Evolutionary conservation across 192 early-diverging fungal genomes (phyloP), one percentile per base, ranked within the genome.

Genomic region (Backusella mclennaniae): DNA sequence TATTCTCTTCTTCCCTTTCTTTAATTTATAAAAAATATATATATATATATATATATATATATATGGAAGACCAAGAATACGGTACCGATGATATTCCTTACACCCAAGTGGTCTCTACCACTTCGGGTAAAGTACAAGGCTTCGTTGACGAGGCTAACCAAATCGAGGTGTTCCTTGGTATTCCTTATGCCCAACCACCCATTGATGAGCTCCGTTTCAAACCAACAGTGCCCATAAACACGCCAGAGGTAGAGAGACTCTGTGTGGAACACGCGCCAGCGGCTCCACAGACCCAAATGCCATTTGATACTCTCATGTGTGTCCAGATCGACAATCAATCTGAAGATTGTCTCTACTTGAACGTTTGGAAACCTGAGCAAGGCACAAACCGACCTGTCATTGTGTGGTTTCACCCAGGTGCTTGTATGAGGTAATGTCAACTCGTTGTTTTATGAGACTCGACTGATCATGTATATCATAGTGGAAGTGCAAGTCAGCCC

Each of bases 371-470:
- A n/a, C 86, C 85, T 6, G 80, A 73, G 36, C 66, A 69, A 31
- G 79, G 67, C 15, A 36, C 38, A 6, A 76, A 80, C 26, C 74
- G 87, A 19, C 91, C 92, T 39, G 92, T 92, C 3, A 79, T 91
- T 75, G 83, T 92, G 6, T 92, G 81, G 67, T 83, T 92, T 33
- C 86, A 92, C 59, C 88, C 87, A 11, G 91, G 90, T 31, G 84
- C 79, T 33, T 90, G 85, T 72, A 77, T 78, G 31, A 81, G 66
- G 76, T 84, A 77, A 69, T 42, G 39, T 38, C 23, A 23, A 31
- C 31, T 31, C 0, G 31, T 31, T 31, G 2, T 31, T 26, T 26
- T 26, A 26, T 26, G 26, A 26, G 26, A 31, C 31, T 31, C 9
- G 9, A 38, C 38, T 38, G 31, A 31, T 2, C 31, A 31, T 38